Evolutionary conservation across 164 flowering plant genomes (phyloP), one percentile per base, ranked within the genome.

Genomic region (Stephania yunnanensis): DNA sequence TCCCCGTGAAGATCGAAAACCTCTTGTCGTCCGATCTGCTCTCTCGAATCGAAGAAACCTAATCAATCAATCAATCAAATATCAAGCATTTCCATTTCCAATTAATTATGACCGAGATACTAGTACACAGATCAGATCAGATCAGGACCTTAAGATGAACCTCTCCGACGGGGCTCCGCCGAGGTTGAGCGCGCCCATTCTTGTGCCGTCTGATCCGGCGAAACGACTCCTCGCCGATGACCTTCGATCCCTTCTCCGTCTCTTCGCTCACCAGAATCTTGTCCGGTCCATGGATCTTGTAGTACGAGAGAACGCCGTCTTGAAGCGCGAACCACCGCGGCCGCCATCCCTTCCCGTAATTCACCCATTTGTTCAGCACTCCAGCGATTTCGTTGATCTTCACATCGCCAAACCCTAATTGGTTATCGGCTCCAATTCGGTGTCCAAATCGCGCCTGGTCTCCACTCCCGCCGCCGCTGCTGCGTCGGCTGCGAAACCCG

Each of bases 281-380:
- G 81, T 92, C 88, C 13, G 92, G 99, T 11, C 98, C 99, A 61
- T 94, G 95, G 79, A 94, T 88, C 84, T 88, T 88, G 44, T 84
- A 88, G 70, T 88, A 88, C 17, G 88, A 85, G 48, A 88, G 71
- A 44, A 88, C 89, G 1, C 91, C 91, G 52, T 87, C 91, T 68
- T 85, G 89, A 46, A 88, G 76, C 1, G 87, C 87, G 72, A 96
- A 96, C 98, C 97, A 94, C 71, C 99, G 73, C 1, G 97, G 90
- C 44, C 98, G 76, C 99, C 99, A 96, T 3, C 99, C 97, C 70
- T 85, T 91, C 6, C 99, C 99, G 77, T 92, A 96, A 84, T 96
- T 96, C 81, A 96, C 99, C 99, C 99, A 96, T 82, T 96, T 96
- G 79, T 86, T 71, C 22, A 96, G 75, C 7, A 91, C 73, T 7